phyloP scores from a whole-genome alignment of 352 stramenopile species.

The Phytopythium chamaehyphon region DNA sequence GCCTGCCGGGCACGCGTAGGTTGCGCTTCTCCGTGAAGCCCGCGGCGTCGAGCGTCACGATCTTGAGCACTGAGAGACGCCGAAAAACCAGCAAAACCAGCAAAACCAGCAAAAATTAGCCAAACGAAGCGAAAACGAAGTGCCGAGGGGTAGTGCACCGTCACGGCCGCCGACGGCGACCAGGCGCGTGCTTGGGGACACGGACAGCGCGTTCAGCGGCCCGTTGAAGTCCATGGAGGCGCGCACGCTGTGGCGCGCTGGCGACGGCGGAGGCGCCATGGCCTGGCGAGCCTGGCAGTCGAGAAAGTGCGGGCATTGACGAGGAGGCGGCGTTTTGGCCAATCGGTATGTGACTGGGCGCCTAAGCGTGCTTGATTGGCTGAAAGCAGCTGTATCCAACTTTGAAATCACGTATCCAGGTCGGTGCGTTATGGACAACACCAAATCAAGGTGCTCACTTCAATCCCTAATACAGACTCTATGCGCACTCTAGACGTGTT shows the following conservation, averaged over 20 bases:
- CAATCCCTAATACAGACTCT: too few species aligned
- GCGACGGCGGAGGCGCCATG: constrained; percentile 45
- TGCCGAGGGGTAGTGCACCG: constrained; percentile 23
- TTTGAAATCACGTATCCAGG: neutral
- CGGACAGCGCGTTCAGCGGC: constrained; percentile 79
- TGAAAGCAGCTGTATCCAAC: neutral
- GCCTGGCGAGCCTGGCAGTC: too few species aligned
- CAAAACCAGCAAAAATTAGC: too few species aligned
- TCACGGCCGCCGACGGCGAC: constrained; percentile 84
- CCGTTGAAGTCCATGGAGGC: constrained; percentile 86
- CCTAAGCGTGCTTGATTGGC: neutral
- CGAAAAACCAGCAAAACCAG: neutral
- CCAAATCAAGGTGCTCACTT: neutral
- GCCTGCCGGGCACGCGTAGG: constrained; percentile 68
- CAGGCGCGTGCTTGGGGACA: constrained; percentile 76
- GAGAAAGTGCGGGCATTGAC: too few species aligned
- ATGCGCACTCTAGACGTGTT: too few species aligned
- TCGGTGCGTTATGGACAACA: neutral
- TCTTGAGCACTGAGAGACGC: constrained; percentile 58
- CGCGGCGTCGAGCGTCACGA: constrained; percentile 69
- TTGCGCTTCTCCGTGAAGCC: constrained; percentile 86
- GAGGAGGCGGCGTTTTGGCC: too few species aligned
- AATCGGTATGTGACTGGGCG: too few species aligned
- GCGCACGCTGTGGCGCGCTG: constrained; percentile 49
- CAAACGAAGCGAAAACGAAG: neutral